These are phyloP conservation scores for Kwoniella dendrophila DNA, from an alignment of 768 basidiomycete species.

Conservation along the genomic window DNA sequence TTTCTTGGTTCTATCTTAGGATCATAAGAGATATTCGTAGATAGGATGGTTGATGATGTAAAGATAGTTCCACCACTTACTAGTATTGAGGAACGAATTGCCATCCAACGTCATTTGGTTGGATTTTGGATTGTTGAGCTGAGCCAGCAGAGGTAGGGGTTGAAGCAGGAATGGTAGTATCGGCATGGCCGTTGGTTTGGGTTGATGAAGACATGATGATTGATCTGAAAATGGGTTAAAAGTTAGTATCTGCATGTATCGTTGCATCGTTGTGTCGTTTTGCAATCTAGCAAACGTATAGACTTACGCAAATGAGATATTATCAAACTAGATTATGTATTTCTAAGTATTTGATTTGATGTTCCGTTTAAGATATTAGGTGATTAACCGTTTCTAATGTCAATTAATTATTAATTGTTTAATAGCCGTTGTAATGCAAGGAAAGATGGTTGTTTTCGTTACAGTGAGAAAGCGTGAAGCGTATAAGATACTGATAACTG, in stretches of 20 bases:
- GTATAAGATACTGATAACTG: conserved; percentile 1
- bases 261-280: no score
- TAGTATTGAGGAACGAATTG: conserved; percentile 99
- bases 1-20: no score
- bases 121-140: conserved; percentile 40
- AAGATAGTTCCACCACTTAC: conserved; percentile 39
- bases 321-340: no score
- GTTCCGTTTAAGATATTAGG: not conserved
- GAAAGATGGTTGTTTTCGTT: not conserved
- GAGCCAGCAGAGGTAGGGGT: conserved; percentile 21
- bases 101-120: conserved; percentile 88
- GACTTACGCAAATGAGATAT: not conserved
- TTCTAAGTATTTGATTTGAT: no score
- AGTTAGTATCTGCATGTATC: no score
- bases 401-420: no score
- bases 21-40: not conserved
- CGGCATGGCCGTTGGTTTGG: conserved; percentile 46
- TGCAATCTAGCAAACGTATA: no score
- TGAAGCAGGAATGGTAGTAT: conserved; percentile 19
- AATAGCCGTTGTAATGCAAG: no score
- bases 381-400: no score
- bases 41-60: not conserved
- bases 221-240: not conserved
- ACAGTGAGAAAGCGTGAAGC: not conserved
- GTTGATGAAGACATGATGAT: conserved; percentile 20